These are phyloP conservation scores for Boletus rubescentipes DNA, from an alignment of 768 basidiomycete species.

Conservation along the genomic window DNA sequence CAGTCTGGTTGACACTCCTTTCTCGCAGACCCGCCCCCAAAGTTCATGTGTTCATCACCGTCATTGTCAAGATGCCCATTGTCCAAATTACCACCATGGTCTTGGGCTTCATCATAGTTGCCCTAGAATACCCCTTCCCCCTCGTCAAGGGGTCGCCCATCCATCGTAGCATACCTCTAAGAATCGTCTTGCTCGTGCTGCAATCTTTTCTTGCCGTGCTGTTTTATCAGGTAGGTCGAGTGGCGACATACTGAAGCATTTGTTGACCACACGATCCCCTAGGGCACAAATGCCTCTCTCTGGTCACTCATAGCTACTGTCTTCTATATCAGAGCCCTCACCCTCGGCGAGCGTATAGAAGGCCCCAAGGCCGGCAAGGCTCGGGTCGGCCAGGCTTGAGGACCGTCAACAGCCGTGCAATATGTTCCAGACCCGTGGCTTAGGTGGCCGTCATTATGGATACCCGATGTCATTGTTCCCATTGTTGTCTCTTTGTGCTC, in stretches of 20 bases:
- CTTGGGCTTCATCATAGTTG: conserved; percentile 56
- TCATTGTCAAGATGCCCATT: conserved; percentile 78
- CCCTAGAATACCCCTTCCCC: conserved; percentile 73
- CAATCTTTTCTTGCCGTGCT: conserved; percentile 63
- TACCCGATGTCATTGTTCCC: background rate
- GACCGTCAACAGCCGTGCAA: background rate
- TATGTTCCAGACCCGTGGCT: background rate
- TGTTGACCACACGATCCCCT: conserved; percentile 4
- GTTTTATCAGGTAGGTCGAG: conserved; percentile 69
- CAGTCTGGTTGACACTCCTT: background rate
- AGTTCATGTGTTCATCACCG: conserved; percentile 59
- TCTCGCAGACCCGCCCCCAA: conserved; percentile 55
- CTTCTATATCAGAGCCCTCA: conserved; percentile 66
- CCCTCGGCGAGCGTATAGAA: conserved; percentile 67
- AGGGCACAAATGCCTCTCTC: conserved; percentile 84
- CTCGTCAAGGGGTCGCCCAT: conserved; percentile 51
- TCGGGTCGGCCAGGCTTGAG: conserved; percentile 56
- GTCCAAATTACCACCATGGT: conserved; percentile 69
- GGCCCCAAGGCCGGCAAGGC: conserved; percentile 65
- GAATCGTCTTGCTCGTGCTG: conserved; percentile 61
- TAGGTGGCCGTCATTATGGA: background rate
- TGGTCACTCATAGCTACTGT: conserved; percentile 73
- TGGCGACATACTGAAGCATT: background rate
- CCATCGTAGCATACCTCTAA: conserved; percentile 63
- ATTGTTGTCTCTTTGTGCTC: background rate